Base-by-base conservation (phyloP, 2,329 filamentous ascomycete species). In the Aspergillus texensis region DNA sequence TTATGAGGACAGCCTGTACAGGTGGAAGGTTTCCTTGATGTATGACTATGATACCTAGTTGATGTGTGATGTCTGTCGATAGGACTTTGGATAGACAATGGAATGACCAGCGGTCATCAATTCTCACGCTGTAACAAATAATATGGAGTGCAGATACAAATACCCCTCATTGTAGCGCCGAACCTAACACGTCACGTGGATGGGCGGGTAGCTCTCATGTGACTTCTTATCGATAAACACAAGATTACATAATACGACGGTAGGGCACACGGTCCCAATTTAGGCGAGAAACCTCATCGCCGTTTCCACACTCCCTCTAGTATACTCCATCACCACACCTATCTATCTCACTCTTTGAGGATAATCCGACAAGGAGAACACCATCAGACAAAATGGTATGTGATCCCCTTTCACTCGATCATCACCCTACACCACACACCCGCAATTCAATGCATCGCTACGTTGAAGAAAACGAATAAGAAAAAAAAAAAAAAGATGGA, bases 331-430 rank as follows among this genome's bases (percentile, higher is more conserved):
- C 67, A 73, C 67, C 70, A 68, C 64, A 64, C 65, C 65, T 65
- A 72, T 41, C 62, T 45, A 65, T 58, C 58, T 65, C 64, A 79
- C 81, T 84, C 82, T 84, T 84, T 80, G 82, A 84, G 82, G 82
- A 84, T 79, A 78, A 80, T 82, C 81, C 81, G 82, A 82, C 82
- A 80, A 76, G 28, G 76, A 72, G 66, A 66, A 65, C 72, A 72
- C 57, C 64, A 70, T 62, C 66, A 71, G 66, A 77, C 64, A 74
- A 81, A 78, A 84, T 84, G 82, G 82, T 83, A 80, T 59, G 77
- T 69, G 50, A 41, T 32, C 16, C 39, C 34, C 26, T 16, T 30
- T 10, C 14, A 48, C 19, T 53, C 54, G n/a, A 6, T 34, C 36
- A 43, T 36, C 21, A 50, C 50, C 36, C 19, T 21, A 32, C 19